A percentile compares a stretch with the other conserved stretches of the same genome.
phyloP scores from a whole-genome alignment of 352 stramenopile species.

The Globisporangium nagaii region DNA sequence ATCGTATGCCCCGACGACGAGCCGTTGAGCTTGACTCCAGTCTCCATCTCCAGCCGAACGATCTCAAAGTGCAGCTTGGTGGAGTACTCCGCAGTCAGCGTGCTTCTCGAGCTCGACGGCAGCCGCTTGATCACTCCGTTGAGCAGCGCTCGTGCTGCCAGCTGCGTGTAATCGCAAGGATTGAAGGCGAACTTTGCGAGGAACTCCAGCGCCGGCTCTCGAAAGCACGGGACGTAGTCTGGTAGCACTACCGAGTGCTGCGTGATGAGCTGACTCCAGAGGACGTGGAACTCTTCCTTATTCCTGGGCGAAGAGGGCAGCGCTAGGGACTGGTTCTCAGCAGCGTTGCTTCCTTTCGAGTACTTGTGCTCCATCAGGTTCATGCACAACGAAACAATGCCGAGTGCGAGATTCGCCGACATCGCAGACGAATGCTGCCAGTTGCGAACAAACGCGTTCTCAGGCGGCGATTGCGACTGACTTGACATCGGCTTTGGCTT shows the following conservation, averaged over 20 bases:
- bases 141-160: slow-evolving; percentile 63
- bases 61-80: slow-evolving; percentile 79
- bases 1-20: slow-evolving; percentile 12
- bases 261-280: slow-evolving; percentile 85
- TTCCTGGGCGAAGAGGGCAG: slow-evolving; percentile 40
- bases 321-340: background rate
- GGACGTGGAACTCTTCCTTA: slow-evolving; percentile 79
- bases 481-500: background rate
- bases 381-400: slow-evolving; percentile 74
- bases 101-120: slow-evolving; percentile 27
- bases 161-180: slow-evolving; percentile 65
- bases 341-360: slow-evolving; percentile 18
- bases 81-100: slow-evolving; percentile 66
- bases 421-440: slow-evolving; percentile 75
- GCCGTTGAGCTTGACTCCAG: slow-evolving; percentile 32
- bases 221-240: slow-evolving; percentile 60
- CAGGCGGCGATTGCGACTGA: slow-evolving; percentile 11
- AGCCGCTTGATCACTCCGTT: slow-evolving; percentile 77
- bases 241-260: slow-evolving; percentile 78
- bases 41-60: slow-evolving; percentile 62
- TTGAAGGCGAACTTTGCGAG: slow-evolving; percentile 76
- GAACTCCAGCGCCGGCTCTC: slow-evolving; percentile 66
- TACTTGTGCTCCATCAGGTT: slow-evolving; percentile 81
- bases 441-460: slow-evolving; percentile 44
- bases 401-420: slow-evolving; percentile 58